Evolutionary conservation across 768 basidiomycete species (phyloP).

Genomic region (Hygrocybe punicea): DNA sequence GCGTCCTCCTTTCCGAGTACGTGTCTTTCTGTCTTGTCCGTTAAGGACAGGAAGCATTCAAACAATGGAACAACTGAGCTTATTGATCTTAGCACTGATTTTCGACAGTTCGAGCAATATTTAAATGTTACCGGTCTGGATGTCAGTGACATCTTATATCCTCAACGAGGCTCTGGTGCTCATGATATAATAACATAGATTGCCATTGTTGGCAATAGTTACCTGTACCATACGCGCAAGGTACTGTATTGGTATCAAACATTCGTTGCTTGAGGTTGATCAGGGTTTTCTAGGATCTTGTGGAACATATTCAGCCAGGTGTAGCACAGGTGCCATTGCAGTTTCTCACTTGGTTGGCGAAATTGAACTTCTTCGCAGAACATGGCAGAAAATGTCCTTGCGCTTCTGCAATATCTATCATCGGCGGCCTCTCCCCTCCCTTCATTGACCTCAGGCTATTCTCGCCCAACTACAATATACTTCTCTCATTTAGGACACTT

Average conservation of each 20-base stretch:
- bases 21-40: conserved; percentile 18
- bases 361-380: conserved; percentile 50
- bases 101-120: conserved; percentile 89
- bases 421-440: conserved; percentile 68
- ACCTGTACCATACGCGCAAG: conserved; percentile 91
- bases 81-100: conserved; percentile 69
- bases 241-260: conserved; percentile 31
- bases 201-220: conserved; percentile 88
- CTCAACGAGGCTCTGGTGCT: neutral
- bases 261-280: neutral
- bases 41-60: no score
- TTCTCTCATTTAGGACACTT: conserved; percentile 67
- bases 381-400: conserved; percentile 86
- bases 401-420: conserved; percentile 71
- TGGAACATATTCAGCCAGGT: conserved; percentile 81
- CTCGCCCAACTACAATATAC: conserved; percentile 68
- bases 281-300: conserved; percentile 53
- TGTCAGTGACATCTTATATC: conserved; percentile 41
- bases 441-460: conserved; percentile 48
- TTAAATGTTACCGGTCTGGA: conserved; percentile 89
- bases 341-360: neutral
- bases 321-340: conserved; percentile 54
- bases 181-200: conserved; percentile 52
- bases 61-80: conserved; percentile 2
- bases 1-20: conserved; percentile 86